These are phyloP conservation scores for Oryza meyeriana DNA, from an alignment of 176 grass and related monocot genomes.

Conservation along the genomic window DNA sequence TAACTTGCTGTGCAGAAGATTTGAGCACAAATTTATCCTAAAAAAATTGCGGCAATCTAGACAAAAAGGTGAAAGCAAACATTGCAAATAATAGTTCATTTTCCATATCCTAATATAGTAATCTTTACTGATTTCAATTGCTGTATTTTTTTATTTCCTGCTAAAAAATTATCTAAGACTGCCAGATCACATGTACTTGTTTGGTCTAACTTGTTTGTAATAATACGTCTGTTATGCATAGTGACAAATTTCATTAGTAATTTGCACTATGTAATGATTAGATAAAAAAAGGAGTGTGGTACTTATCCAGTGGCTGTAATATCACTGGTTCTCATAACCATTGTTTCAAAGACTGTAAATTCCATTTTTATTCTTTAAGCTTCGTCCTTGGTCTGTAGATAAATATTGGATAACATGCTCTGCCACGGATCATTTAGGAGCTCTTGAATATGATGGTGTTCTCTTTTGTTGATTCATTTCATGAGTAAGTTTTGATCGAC, in stretches of 20 bases:
- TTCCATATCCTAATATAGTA: not conserved
- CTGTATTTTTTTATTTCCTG: not conserved
- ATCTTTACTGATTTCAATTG: not conserved
- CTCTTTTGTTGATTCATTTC: conserved; percentile 9
- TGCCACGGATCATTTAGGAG: not conserved
- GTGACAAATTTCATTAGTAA: too few species aligned
- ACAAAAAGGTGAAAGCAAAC: not conserved
- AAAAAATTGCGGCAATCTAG: not conserved
- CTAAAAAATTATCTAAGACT: not conserved
- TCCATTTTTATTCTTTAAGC: conserved; percentile 10
- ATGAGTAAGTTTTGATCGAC: conserved; percentile 4
- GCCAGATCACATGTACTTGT: not conserved
- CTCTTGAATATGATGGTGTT: not conserved
- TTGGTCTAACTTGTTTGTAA: conserved; percentile 1
- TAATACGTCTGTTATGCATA: too few species aligned
- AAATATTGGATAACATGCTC: not conserved
- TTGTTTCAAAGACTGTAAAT: not conserved
- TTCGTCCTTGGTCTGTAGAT: not conserved
- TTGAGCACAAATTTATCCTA: not conserved
- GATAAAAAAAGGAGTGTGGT: not conserved
- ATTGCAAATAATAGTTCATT: not conserved
- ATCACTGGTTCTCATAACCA: not conserved
- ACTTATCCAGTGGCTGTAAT: not conserved
- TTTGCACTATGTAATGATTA: not conserved
- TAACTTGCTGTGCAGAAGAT: not conserved